These are phyloP conservation scores for Panus rudis DNA, from an alignment of 768 basidiomycete species.

Conservation along the genomic window DNA sequence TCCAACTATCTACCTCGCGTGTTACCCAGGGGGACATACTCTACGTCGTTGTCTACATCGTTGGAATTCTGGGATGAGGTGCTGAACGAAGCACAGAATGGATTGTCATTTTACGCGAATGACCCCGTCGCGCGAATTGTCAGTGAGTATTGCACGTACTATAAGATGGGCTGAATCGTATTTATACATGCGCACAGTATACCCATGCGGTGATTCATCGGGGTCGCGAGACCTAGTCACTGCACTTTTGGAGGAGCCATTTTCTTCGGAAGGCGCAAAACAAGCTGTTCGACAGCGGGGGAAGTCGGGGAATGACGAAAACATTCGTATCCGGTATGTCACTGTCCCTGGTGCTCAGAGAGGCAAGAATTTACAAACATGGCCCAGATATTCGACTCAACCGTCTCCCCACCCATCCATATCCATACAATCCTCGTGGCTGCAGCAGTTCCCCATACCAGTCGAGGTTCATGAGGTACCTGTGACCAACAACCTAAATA, in stretches of 20 bases:
- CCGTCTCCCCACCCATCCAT: not conserved
- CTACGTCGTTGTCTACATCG: slow-evolving; percentile 24
- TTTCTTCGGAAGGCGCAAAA: slow-evolving; percentile 46
- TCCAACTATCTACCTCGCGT: slow-evolving; percentile 38
- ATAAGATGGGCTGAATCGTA: not conserved
- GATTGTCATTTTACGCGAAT: too few relatives aligned
- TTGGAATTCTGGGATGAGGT: slow-evolving; percentile 41
- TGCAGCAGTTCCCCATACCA: slow-evolving; percentile 45
- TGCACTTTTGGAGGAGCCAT: slow-evolving; percentile 65
- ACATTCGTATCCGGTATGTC: slow-evolving; percentile 11
- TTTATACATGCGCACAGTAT: slow-evolving; percentile 35
- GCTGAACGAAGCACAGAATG: slow-evolving; percentile 26
- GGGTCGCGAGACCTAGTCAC: slow-evolving; percentile 54
- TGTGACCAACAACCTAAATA: slow-evolving; percentile 1
- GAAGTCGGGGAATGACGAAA: slow-evolving; percentile 18
- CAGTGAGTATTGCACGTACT: slow-evolving; percentile 30
- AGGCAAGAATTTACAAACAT: too few relatives aligned
- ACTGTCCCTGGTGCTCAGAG: too few relatives aligned
- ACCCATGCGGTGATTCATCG: slow-evolving; percentile 47
- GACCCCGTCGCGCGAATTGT: slow-evolving; percentile 41
- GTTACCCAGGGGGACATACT: slow-evolving; percentile 22
- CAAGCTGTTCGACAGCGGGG: slow-evolving; percentile 44
- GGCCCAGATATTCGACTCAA: too few relatives aligned
- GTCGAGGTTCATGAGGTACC: slow-evolving; percentile 22
- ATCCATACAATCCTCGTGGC: slow-evolving; percentile 43